Evolutionary conservation across 2,329 filamentous ascomycete species (phyloP).

Genomic region (Helminthosporium solani): DNA sequence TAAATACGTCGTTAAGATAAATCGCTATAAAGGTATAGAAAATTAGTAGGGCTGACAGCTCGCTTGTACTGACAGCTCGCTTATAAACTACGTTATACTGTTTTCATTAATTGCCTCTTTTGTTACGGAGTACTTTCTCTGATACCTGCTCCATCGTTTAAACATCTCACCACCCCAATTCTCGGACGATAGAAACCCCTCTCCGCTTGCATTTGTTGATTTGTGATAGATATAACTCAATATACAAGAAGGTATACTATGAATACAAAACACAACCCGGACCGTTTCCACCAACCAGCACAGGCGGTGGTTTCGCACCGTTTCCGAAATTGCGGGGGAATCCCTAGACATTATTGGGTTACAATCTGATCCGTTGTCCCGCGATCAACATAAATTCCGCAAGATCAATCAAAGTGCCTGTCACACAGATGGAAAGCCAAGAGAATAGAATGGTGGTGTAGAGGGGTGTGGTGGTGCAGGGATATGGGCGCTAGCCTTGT

Average conservation of each 20-base stretch:
- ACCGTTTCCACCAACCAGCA: slow-evolving; percentile 8
- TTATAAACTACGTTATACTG: too few species aligned
- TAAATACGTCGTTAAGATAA: too few species aligned
- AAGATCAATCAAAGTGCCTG: neutral
- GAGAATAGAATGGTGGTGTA: neutral
- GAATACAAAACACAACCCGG: neutral
- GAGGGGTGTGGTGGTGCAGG: neutral
- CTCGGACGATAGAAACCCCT: too few species aligned
- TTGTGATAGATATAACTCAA: neutral
- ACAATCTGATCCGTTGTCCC: neutral
- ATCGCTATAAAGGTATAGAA: too few species aligned
- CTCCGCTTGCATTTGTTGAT: too few species aligned
- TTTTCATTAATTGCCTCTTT: too few species aligned
- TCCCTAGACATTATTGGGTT: neutral
- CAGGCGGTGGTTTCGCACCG: neutral
- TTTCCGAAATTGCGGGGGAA: slow-evolving; percentile 2
- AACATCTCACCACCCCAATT: too few species aligned
- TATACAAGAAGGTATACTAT: neutral
- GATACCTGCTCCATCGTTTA: too few species aligned
- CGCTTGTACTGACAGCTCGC: too few species aligned
- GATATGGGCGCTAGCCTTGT: neutral
- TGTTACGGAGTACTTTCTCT: too few species aligned
- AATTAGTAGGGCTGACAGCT: too few species aligned
- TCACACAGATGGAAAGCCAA: neutral
- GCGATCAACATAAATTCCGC: neutral